Percentiles rank a stretch among this genome's conserved stretches.
Conservation (phyloP, 2,329 filamentous ascomycete species). For the Phialophora chinensis region DNA sequence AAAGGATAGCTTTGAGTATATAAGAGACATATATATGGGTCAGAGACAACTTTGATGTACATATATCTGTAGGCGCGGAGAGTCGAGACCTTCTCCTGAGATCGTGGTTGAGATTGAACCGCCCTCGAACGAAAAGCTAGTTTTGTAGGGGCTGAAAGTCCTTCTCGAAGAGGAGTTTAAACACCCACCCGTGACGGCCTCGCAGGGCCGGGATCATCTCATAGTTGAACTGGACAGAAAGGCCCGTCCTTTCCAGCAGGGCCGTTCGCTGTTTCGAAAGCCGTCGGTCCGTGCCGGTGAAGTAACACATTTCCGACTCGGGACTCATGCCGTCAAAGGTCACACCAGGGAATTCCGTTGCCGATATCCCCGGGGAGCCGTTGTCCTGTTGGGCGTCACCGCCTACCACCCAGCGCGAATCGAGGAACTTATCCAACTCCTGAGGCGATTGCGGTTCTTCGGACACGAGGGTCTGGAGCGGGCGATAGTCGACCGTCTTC, state of each 20-base stretch:
- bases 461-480: neutral
- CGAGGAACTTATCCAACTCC: neutral
- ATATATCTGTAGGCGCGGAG: constrained; percentile 14
- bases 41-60: no score
- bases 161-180: neutral
- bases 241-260: neutral
- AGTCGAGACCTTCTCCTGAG: constrained; percentile 12
- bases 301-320: neutral
- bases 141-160: neutral
- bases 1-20: no score
- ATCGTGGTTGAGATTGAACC: constrained; percentile 65
- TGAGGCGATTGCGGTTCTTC: constrained; percentile 5
- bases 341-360: neutral
- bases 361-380: neutral
- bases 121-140: neutral
- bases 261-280: neutral
- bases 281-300: constrained; percentile 1
- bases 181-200: constrained; percentile 6
- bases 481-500: neutral
- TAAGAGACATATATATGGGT: no score
- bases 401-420: constrained; percentile 2
- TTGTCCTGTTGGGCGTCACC: neutral
- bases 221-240: neutral
- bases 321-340: constrained; percentile 2
- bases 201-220: constrained; percentile 5